Conservation (phyloP, 2,329 filamentous ascomycete genomes). For the Aspergillus pseudoglaucus region DNA sequence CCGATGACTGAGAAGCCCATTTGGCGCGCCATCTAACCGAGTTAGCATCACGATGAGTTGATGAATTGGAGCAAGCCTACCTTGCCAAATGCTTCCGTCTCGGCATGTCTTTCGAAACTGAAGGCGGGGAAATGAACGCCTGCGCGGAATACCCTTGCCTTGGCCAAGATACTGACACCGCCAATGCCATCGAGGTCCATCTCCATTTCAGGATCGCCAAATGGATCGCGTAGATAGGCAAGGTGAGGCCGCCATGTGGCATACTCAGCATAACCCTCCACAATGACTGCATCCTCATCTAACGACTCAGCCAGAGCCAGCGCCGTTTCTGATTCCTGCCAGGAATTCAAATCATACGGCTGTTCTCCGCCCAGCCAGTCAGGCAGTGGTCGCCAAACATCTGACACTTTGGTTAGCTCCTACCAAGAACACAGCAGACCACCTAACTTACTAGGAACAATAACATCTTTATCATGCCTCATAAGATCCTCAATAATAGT, state of each 20-base stretch:
- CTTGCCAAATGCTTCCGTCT: conserved; percentile 98
- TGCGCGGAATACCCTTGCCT: conserved; percentile 88
- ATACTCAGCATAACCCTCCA: conserved; percentile 97
- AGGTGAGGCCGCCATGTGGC: conserved; percentile 97
- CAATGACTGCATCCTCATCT: conserved; percentile 96
- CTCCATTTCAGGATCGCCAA: conserved; percentile 97
- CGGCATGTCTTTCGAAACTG: conserved; percentile 96
- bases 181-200: conserved; percentile 99
- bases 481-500: conserved; percentile 97
- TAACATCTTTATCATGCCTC: conserved; percentile 98
- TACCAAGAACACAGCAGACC: conserved; percentile 16
- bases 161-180: conserved; percentile 93
- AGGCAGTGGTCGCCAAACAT: conserved; percentile 96
- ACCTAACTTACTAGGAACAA: conserved; percentile 78
- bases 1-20: conserved; percentile 96
- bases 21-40: conserved; percentile 78
- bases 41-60: conserved; percentile 9
- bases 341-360: conserved; percentile 96
- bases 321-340: conserved; percentile 98
- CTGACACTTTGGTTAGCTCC: conserved; percentile 35
- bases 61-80: conserved; percentile 42
- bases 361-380: conserved; percentile 99
- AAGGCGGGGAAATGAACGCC: conserved; percentile 98
- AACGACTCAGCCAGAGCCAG: conserved; percentile 87
- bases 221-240: conserved; percentile 92